Conservation (phyloP, 1,139 yeast genomes). For the Hyphopichia burtonii region DNA sequence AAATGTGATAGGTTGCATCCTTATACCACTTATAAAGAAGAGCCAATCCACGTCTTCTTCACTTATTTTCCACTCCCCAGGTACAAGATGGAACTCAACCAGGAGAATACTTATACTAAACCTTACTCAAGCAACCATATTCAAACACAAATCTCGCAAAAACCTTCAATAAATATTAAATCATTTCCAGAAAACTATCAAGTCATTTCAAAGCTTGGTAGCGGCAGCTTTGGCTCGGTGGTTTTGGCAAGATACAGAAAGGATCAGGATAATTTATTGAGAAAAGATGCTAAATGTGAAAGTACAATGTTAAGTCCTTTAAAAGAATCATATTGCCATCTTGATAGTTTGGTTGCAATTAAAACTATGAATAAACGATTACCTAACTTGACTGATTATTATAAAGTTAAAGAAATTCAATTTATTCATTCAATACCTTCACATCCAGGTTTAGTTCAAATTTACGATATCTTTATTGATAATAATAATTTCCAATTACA, state of each 20-base stretch:
- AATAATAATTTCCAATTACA: slow-evolving; percentile 55
- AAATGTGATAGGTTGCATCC: background rate
- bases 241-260: slow-evolving; percentile 51
- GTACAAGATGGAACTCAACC: too few relatives aligned
- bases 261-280: slow-evolving; percentile 11
- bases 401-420: slow-evolving; percentile 67
- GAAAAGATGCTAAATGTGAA: slow-evolving; percentile 12
- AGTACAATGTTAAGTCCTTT: slow-evolving; percentile 56
- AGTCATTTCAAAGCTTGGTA: slow-evolving; percentile 57
- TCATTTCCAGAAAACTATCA: slow-evolving; percentile 47
- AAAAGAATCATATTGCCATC: slow-evolving; percentile 20
- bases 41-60: too few relatives aligned
- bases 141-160: background rate
- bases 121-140: too few relatives aligned
- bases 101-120: too few relatives aligned
- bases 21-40: too few relatives aligned
- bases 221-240: slow-evolving; percentile 79
- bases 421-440: slow-evolving; percentile 71
- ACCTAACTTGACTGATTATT: slow-evolving; percentile 52
- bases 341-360: slow-evolving; percentile 66
- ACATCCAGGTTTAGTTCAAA: slow-evolving; percentile 69
- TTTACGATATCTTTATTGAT: slow-evolving; percentile 79
- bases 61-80: too few relatives aligned
- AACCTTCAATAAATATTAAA: slow-evolving; percentile 33
- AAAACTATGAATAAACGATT: slow-evolving; percentile 70